phyloP scores from a whole-genome alignment of 306 rosid species.

The Chamaecrista fasciculata region DNA sequence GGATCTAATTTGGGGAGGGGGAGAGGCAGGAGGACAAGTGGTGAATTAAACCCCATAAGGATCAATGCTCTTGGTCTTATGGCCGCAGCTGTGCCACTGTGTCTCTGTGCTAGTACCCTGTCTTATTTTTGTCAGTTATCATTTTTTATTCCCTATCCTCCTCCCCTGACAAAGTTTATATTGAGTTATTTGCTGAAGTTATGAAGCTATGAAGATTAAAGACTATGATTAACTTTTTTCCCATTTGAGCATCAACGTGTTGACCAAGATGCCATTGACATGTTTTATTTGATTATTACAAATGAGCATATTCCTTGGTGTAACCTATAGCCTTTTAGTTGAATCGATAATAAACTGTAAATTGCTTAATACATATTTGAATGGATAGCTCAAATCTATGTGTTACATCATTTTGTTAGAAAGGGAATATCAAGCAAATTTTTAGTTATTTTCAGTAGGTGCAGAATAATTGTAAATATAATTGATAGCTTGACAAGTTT shows the following conservation, averaged over 20 bases:
- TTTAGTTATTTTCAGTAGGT: constrained; percentile 18
- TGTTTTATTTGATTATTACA: constrained; percentile 15
- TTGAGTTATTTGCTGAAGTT: neutral
- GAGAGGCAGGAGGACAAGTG: neutral
- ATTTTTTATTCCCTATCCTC: neutral
- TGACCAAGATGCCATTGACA: neutral
- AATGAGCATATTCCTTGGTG: neutral
- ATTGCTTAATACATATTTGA: neutral
- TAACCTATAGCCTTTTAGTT: neutral
- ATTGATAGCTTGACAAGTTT: constrained; percentile 9
- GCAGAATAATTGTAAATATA: constrained; percentile 11
- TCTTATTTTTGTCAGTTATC: neutral
- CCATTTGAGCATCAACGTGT: neutral
- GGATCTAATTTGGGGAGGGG: neutral
- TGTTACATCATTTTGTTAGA: neutral
- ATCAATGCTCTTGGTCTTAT: neutral
- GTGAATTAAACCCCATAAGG: neutral
- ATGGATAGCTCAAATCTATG: neutral
- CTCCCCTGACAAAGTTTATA: neutral
- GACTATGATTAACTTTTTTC: neutral
- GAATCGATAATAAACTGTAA: neutral
- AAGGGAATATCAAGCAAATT: neutral
- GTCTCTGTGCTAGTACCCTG: neutral
- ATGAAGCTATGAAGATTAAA: neutral
- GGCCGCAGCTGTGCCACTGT: neutral